These are phyloP conservation scores for Alternaria atra DNA, from an alignment of 2,329 filamentous ascomycete genomes.

Conservation along the genomic window DNA sequence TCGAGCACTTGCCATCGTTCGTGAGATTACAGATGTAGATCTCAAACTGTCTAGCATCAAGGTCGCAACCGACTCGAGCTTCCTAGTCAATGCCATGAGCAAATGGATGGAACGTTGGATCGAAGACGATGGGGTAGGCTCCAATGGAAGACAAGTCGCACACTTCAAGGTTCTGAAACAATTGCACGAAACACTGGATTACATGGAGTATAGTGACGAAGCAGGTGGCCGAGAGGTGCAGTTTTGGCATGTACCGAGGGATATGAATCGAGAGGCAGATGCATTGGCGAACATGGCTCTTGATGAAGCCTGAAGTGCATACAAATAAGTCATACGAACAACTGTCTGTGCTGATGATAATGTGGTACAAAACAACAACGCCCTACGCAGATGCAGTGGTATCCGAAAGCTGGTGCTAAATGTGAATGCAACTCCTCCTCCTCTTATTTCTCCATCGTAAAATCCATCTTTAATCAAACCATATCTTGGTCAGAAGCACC, in stretches of 20 bases:
- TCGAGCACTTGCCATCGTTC: constrained; percentile 11
- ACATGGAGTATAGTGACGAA: constrained; percentile 17
- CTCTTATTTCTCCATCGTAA: background rate
- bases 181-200: constrained; percentile 24
- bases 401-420: constrained; percentile 29
- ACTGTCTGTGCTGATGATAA: constrained; percentile 1
- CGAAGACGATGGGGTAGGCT: constrained; percentile 36
- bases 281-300: constrained; percentile 27
- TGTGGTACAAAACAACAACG: constrained; percentile 10
- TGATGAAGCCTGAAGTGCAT: constrained; percentile 49
- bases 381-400: constrained; percentile 19
- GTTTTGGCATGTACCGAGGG: constrained; percentile 38
- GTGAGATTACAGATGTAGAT: constrained; percentile 9
- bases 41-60: constrained; percentile 14
- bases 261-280: constrained; percentile 29
- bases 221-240: constrained; percentile 24
- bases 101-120: constrained; percentile 47
- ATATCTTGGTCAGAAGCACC: constrained; percentile 29
- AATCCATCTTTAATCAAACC: constrained; percentile 11
- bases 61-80: constrained; percentile 45
- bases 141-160: constrained; percentile 29
- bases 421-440: constrained; percentile 19
- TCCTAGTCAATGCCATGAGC: constrained; percentile 45
- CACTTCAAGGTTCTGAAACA: constrained; percentile 36
- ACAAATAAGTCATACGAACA: background rate